A percentile compares a stretch with the other conserved stretches of the same genome.
phyloP scores from a whole-genome alignment of 2,329 filamentous ascomycete species.

The Leptoxyphium fumago region DNA sequence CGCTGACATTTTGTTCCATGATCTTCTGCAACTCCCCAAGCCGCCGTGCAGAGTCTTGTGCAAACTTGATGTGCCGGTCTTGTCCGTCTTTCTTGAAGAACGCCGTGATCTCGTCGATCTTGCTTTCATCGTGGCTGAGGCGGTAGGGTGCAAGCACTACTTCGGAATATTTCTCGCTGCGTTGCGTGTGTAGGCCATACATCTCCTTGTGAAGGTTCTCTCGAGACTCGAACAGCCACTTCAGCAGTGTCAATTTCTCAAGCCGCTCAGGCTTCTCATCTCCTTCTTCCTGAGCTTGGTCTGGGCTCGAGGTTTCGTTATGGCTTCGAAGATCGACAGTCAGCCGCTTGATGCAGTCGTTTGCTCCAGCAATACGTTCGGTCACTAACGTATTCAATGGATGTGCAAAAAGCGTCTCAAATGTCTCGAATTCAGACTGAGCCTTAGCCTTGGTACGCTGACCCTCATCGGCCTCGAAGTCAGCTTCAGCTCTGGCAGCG shows the following conservation, averaged over 20 bases:
- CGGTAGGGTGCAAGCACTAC: constrained; percentile 73
- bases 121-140: constrained; percentile 57
- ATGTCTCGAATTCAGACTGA: constrained; percentile 69
- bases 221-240: constrained; percentile 94
- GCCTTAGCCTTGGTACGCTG: constrained; percentile 55
- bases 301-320: constrained; percentile 52
- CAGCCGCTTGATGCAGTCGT: constrained; percentile 62
- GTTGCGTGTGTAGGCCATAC: constrained; percentile 70
- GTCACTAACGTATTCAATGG: constrained; percentile 70
- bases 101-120: constrained; percentile 59
- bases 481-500: constrained; percentile 60
- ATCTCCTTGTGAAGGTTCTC: constrained; percentile 74
- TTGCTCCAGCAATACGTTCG: constrained; percentile 57
- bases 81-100: constrained; percentile 70
- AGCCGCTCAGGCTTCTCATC: constrained; percentile 88
- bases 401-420: constrained; percentile 69
- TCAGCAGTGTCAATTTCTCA: constrained; percentile 85
- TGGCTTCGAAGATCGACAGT: constrained; percentile 58
- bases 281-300: constrained; percentile 83
- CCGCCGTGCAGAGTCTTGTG: constrained; percentile 57
- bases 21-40: constrained; percentile 63
- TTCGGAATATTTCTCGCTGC: constrained; percentile 67
- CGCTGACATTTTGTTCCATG: constrained; percentile 70
- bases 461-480: constrained; percentile 56
- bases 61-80: constrained; percentile 55